Percentiles rank a stretch among this genome's conserved stretches.
These are phyloP conservation scores for Diatrype stigma DNA, from an alignment of 2,329 filamentous ascomycete genomes.

Conservation along the genomic window DNA sequence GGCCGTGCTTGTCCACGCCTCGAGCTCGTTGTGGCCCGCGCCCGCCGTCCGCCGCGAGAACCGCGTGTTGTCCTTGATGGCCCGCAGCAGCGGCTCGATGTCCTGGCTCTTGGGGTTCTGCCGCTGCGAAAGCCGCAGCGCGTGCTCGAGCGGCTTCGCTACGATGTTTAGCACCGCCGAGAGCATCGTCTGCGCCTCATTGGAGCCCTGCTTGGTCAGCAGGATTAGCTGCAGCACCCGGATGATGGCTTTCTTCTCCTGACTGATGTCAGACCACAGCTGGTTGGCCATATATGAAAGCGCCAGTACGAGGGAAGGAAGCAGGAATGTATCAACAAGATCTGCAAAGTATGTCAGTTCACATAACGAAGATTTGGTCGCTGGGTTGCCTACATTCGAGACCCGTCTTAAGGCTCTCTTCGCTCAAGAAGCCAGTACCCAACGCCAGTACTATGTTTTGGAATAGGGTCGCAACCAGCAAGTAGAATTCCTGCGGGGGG, in stretches of 20 bases:
- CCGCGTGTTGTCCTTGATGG: constrained; percentile 57
- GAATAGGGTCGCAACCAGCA: constrained; percentile 72
- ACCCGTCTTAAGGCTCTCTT: constrained; percentile 69
- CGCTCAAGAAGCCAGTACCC: constrained; percentile 58
- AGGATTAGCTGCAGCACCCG: constrained; percentile 70
- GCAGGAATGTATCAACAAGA: constrained; percentile 71
- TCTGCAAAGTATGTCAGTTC: constrained; percentile 38
- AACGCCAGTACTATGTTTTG: constrained; percentile 70
- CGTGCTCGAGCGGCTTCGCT: constrained; percentile 63
- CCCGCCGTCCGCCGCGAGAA: constrained; percentile 58
- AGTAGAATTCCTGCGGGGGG: constrained; percentile 77
- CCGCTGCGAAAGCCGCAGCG: constrained; percentile 62
- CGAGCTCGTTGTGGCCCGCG: constrained; percentile 62
- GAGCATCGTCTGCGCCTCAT: constrained; percentile 68
- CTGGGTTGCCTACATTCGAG: constrained; percentile 57
- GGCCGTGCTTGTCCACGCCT: constrained; percentile 58
- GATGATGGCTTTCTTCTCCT: constrained; percentile 64
- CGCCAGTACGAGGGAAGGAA: constrained; percentile 73
- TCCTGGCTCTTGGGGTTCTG: constrained; percentile 64
- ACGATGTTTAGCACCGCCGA: constrained; percentile 67
- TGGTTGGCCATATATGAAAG: constrained; percentile 68
- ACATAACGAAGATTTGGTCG: neutral
- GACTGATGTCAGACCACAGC: constrained; percentile 60
- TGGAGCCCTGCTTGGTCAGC: constrained; percentile 64
- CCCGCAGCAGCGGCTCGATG: constrained; percentile 64